A percentile compares a stretch with the other conserved stretches of the same genome.
Conservation (phyloP, 768 basidiomycete genomes). For the Lactarius quietus region DNA sequence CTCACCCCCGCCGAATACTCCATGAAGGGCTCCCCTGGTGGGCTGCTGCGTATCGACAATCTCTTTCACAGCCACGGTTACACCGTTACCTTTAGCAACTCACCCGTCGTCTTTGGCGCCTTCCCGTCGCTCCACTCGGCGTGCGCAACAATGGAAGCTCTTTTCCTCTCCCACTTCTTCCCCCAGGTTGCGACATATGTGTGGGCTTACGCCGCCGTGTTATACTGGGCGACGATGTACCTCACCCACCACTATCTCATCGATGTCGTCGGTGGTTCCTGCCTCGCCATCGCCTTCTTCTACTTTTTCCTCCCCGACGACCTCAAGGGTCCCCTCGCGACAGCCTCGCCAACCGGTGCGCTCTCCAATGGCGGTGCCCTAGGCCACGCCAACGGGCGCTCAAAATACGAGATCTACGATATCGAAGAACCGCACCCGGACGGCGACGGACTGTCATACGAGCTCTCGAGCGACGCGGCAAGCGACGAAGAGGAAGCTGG, state of each 20-base stretch:
- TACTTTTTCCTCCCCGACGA: slow-evolving; percentile 85
- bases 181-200: slow-evolving; percentile 60
- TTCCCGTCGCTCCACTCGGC: slow-evolving; percentile 94
- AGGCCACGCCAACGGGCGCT: slow-evolving; percentile 33
- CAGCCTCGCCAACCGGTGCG: slow-evolving; percentile 48
- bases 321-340: slow-evolving; percentile 54
- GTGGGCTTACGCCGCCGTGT: slow-evolving; percentile 79
- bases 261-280: slow-evolving; percentile 92
- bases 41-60: slow-evolving; percentile 86
- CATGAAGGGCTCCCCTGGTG: slow-evolving; percentile 91
- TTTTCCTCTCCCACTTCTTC: slow-evolving; percentile 96
- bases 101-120: slow-evolving; percentile 94
- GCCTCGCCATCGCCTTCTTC: slow-evolving; percentile 83
- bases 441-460: slow-evolving; percentile 50
- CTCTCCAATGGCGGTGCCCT: slow-evolving; percentile 27
- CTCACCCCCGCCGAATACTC: slow-evolving; percentile 91
- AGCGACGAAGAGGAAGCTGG: slow-evolving; percentile 67
- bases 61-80: slow-evolving; percentile 77
- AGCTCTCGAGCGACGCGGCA: slow-evolving; percentile 45
- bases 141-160: slow-evolving; percentile 85
- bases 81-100: slow-evolving; percentile 73
- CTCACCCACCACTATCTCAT: slow-evolving; percentile 98
- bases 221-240: slow-evolving; percentile 99
- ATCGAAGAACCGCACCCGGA: slow-evolving; percentile 54
- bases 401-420: slow-evolving; percentile 77